Percentiles rank a stretch among this genome's conserved stretches.
These are phyloP conservation scores for Aspergillus ellipticus DNA, from an alignment of 495 filamentous ascomycete genomes.

Conservation along the genomic window DNA sequence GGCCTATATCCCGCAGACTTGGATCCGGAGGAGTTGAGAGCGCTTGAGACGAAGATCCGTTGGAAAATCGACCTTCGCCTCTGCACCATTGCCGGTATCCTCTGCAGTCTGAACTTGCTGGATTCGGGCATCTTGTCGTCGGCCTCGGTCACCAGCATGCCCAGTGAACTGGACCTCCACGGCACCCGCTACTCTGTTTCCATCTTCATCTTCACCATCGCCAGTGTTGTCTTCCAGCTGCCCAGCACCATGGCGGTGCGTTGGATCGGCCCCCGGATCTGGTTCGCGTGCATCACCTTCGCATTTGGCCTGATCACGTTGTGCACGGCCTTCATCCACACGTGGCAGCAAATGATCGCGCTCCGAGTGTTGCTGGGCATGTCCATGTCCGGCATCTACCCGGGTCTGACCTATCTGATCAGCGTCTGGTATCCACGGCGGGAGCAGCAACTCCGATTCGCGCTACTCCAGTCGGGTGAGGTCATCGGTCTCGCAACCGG, in stretches of 20 bases:
- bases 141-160: constrained; percentile 73
- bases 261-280: constrained; percentile 62
- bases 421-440: constrained; percentile 68
- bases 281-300: constrained; percentile 66
- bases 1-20: not conserved
- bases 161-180: constrained; percentile 58
- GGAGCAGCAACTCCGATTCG: constrained; percentile 74
- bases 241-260: constrained; percentile 70
- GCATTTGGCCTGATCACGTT: constrained; percentile 69
- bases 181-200: constrained; percentile 66
- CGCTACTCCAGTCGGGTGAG: constrained; percentile 67
- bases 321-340: constrained; percentile 63
- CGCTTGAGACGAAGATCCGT: constrained; percentile 43
- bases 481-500: constrained; percentile 67
- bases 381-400: constrained; percentile 64
- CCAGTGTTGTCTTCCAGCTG: constrained; percentile 70
- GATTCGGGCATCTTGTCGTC: constrained; percentile 76
- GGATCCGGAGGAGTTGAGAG: constrained; percentile 14
- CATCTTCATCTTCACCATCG: constrained; percentile 77
- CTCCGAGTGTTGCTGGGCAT: constrained; percentile 69
- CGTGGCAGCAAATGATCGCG: constrained; percentile 71
- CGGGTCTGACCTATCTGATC: constrained; percentile 67
- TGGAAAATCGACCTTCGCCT: constrained; percentile 69
- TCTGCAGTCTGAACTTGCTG: constrained; percentile 69
- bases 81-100: constrained; percentile 69